Evolutionary conservation across 1,139 yeast species (phyloP), one percentile per base, ranked within the genome.

Genomic region (Kazachstania sp.): DNA sequence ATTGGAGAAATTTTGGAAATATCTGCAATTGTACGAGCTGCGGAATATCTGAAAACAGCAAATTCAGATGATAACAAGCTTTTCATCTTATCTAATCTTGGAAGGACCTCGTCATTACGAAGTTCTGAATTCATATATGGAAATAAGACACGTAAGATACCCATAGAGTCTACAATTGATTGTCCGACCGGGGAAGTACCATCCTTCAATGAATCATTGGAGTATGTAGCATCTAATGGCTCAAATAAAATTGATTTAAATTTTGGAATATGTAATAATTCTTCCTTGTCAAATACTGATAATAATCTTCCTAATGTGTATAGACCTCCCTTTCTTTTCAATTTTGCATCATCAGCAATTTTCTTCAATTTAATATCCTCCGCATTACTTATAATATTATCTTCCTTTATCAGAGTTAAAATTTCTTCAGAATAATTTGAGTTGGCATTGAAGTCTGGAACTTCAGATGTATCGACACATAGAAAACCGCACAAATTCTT

Each of bases 391-490:
- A 81, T 73, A 48, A 75, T 75, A 5, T 82, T 79, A 54, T 86
- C 95, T 59, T 88, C 97, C 57, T 86, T 86, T 48, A 80, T 74
- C 57, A 90, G 72, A 1, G 96, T 86, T 47, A 90, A 69, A 36
- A 92, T 83, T 18, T 71, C 71, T 46, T 78, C 81, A 31, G 69
- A 74, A 49, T 74, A 73, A 12, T 69, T 69, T 43, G 77, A 75
- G 60, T 86, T 85, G 43, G 86, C 83, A 31, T 75, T 74, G 61
- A 86, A 92, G 60, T 88, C 97, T 3, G 98, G 98, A 34, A 92
- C 97, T 64, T 90, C 97, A 5, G 94, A 78, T 0, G 96, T 87
- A 64, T 92, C 98, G 38, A 90, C 97, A 70, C 98, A 92, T 43
- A 92, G 65, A 62, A 92, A 92, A 1, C 95, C 95, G 68, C 97